Base-by-base conservation (phyloP, 192 early-diverging fungal genomes). In the Entomortierella parvispora region DNA sequence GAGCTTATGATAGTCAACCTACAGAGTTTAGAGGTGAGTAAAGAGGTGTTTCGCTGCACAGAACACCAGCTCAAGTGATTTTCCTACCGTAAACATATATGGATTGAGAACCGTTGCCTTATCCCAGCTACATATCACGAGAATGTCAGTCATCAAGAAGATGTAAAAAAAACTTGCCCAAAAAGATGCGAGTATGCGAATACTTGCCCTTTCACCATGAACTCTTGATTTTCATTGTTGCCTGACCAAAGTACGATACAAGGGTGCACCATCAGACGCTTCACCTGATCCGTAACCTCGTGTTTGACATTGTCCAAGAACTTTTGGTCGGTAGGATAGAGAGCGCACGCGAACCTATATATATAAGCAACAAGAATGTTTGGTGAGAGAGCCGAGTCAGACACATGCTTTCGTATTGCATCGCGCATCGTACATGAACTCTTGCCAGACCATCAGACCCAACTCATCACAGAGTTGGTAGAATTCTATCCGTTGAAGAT, bases 401-500 rank as follows among this genome's bases (percentile, higher is more conserved):
- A 59, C 11, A 6, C 10, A 59, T 15, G 11, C 26, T n/a, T n/a
- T n/a, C n/a, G n/a, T n/a, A n/a, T n/a, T n/a, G n/a, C n/a, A n/a
- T 5, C 12, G 28, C 9, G 20, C 23, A 2, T 52, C 48, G 40
- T 48, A 66, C 78, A 90, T 88, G 64, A 89, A 87, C n/a, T 90
- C 88, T 29, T 85, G 83, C 87, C 87, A 90, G 7, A 90, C 84
- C 54, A 90, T 72, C 15, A 90, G 45, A 2, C 88, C 88, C 18
- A 85, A 49, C 31, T 87, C 80, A 60, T 87, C 82, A 32, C 86
- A 88, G 1, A 80, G 2, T 37, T 74, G 46, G 42, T 90, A 90
- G 34, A 90, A 85, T 9, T 72, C 75, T 62, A 44, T 33, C 14
- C 2, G 23, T 40, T 56, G 8, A 18, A 18, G 20, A 17, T 32